Conservation (phyloP, 352 stramenopile species). For the Globisporangium apiculatum region DNA sequence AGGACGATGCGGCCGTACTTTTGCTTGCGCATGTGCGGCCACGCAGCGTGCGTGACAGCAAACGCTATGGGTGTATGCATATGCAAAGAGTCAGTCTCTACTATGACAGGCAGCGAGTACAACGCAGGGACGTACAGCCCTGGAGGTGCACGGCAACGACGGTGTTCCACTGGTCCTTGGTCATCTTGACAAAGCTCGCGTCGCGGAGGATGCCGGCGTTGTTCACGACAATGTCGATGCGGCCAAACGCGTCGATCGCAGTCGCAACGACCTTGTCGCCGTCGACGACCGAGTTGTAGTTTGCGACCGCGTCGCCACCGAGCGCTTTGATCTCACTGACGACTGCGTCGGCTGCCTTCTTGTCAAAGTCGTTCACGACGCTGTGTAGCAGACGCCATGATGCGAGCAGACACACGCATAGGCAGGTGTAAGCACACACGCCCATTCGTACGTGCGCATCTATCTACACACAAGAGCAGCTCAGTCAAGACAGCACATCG, state of each 20-base stretch:
- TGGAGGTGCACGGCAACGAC: constrained; percentile 82
- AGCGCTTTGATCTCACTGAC: constrained; percentile 68
- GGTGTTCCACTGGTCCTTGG: constrained; percentile 81
- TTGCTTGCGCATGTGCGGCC: constrained; percentile 84
- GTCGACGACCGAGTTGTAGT: constrained; percentile 85
- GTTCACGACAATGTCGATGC: constrained; percentile 84
- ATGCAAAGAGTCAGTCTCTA: constrained; percentile 3
- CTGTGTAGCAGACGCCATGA: constrained; percentile 10
- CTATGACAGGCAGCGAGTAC: no score
- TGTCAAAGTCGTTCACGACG: constrained; percentile 75
- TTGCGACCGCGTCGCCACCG: constrained; percentile 63
- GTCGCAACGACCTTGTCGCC: constrained; percentile 75
- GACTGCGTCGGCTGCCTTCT: constrained; percentile 58
- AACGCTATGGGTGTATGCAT: constrained; percentile 29
- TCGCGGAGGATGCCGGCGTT: constrained; percentile 94
- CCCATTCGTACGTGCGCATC: no score
- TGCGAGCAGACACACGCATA: no score
- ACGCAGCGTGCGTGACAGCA: constrained; percentile 77
- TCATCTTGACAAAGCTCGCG: constrained; percentile 88
- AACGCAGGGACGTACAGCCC: constrained; percentile 20
- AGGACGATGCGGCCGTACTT: constrained; percentile 86
- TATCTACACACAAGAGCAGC: not conserved
- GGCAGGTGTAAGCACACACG: not conserved
- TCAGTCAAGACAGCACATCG: not conserved
- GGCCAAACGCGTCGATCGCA: constrained; percentile 59